Evolutionary conservation across 2,329 filamentous ascomycete species (phyloP).

Genomic region (Calonectria pseudoreteaudii): DNA sequence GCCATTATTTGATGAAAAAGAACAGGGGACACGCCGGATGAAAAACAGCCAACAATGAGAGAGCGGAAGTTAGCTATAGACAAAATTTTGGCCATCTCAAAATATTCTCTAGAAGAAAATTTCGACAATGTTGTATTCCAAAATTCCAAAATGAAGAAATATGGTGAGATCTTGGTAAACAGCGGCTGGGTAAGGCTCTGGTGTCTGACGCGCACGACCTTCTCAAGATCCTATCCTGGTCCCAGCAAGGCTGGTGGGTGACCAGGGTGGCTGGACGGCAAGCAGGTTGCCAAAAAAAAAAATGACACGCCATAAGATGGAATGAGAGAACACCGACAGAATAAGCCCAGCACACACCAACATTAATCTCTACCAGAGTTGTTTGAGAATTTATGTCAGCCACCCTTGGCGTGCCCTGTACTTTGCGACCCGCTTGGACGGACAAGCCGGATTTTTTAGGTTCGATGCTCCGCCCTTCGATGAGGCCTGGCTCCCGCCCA

Average conservation of each 20-base stretch:
- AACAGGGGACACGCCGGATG: not conserved
- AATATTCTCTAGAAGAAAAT: not conserved
- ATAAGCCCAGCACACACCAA: too few species aligned
- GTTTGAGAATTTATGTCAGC: too few species aligned
- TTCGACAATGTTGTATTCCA: not conserved
- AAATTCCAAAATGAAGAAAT: not conserved
- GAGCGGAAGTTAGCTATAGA: not conserved
- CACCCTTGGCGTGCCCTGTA: too few species aligned
- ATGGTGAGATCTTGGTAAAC: not conserved
- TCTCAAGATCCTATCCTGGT: too few species aligned
- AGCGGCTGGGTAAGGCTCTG: not conserved
- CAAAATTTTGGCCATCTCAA: not conserved
- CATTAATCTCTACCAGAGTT: too few species aligned
- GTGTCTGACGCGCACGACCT: slow-evolving; percentile 4
- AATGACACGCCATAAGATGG: too few species aligned
- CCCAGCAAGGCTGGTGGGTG: not conserved
- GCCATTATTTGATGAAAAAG: not conserved
- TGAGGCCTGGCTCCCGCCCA: not conserved
- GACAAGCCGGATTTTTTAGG: not conserved
- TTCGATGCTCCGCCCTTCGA: not conserved
- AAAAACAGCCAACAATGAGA: not conserved
- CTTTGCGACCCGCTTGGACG: not conserved
- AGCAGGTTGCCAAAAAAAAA: too few species aligned
- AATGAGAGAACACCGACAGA: too few species aligned
- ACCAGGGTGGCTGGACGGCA: too few species aligned